Evolutionary conservation across 345 rosid genomes (phyloP), one percentile per base, ranked within the genome.

Genomic region (Dovyalis caffra): DNA sequence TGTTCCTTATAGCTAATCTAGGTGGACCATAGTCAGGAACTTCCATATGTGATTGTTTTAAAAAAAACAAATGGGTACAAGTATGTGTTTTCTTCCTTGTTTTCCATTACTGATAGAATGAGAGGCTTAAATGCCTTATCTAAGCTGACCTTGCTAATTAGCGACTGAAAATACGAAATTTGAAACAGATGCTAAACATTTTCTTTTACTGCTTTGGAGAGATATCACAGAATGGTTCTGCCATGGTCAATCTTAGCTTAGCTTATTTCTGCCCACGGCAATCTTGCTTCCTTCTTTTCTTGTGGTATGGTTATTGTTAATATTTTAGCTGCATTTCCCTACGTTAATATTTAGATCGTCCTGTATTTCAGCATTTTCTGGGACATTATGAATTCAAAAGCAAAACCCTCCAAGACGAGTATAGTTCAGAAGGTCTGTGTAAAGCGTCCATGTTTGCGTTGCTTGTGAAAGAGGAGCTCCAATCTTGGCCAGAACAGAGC

Each of bases 401-500:
- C 79, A 87, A 83, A 77, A 87, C 82, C 61, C 81, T 72, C 2
- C 85, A 82, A 58, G 87, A 83, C 31, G 78, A 70, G 72, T 76
- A 69, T 61, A 72, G 82, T 69, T 81, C 82, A 0, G 85, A 86
- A 78, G 89, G 87, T 62, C 70, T 81, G 66, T 86, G 91, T 66
- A 79, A 78, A 79, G 91, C 86, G 16, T 72, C 77, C 58, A 73
- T 86, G 85, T 83, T 84, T 70, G 85, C 88, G 25, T 74, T 86
- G 74, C 77, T 57, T 7, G 88, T 86, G 71, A 84, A 53, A 58
- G 87, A 88, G 79, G 87, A 84, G 76, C 85, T 88, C 0, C 77
- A 73, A 49, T 75, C 83, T 15, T 88, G 91, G 89, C 91, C 91
- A 6, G 91, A 88, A 47, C 85, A 81, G 72, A 77, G 78, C 65